Percentiles rank a stretch among this genome's conserved stretches.
These are phyloP conservation scores for Ophiostoma ulmi DNA, from an alignment of 2,329 filamentous ascomycete species.

Conservation along the genomic window DNA sequence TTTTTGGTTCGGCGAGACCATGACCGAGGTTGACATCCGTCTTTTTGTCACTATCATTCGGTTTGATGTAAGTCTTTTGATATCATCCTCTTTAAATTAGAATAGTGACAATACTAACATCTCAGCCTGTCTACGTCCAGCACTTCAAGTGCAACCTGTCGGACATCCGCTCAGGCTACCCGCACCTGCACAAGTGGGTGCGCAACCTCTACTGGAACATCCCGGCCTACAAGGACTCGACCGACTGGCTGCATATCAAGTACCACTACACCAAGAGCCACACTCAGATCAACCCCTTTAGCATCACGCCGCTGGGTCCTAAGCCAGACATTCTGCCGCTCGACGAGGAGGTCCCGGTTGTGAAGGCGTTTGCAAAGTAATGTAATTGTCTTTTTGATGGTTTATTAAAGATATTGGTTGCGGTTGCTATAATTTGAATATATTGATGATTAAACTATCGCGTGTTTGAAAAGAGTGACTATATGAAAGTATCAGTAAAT, in stretches of 20 bases:
- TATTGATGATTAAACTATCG: background rate
- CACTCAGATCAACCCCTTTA: conserved; percentile 60
- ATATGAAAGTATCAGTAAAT: no score
- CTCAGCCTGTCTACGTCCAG: conserved; percentile 68
- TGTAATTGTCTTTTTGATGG: background rate
- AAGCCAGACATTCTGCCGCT: conserved; percentile 72
- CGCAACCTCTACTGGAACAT: conserved; percentile 78
- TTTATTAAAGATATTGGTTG: background rate
- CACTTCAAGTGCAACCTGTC: conserved; percentile 84
- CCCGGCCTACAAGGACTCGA: conserved; percentile 73
- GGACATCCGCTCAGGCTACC: conserved; percentile 80
- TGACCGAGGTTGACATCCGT: conserved; percentile 80
- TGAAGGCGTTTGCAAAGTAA: conserved; percentile 28
- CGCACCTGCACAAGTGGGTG: conserved; percentile 74
- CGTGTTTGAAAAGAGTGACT: no score
- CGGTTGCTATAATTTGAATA: background rate
- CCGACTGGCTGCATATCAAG: conserved; percentile 95
- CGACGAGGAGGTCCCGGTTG: conserved; percentile 70
- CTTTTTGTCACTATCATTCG: conserved; percentile 68
- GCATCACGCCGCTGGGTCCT: conserved; percentile 81
- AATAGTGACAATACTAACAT: conserved; percentile 14
- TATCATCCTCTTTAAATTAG: background rate
- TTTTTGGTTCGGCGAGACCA: conserved; percentile 66
- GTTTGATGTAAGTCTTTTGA: conserved; percentile 52
- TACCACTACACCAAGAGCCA: conserved; percentile 60